Evolutionary conservation across 2,329 filamentous ascomycete genomes (phyloP), one percentile per base, ranked within the genome.

Genomic region (Tolypocladium paradoxum): DNA sequence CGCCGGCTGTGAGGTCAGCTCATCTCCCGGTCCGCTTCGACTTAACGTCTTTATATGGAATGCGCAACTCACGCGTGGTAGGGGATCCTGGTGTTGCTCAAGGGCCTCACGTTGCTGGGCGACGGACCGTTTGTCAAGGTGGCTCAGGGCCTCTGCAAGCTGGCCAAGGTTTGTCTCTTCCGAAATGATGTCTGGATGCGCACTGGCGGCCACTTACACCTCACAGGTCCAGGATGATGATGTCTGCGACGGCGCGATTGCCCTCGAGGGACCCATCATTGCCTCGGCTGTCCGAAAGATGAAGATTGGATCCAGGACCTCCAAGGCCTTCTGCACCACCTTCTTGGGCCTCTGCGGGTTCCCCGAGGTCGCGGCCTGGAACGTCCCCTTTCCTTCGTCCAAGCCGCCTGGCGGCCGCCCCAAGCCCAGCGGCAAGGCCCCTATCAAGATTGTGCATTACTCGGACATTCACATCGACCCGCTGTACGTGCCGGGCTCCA

Each of bases 391-490:
- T 48, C 74, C 77, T 14, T 66, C 67, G 7, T 59, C 69, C 8
- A 73, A 74, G 55, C 68, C 72, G 8, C 53, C 63, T 18, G 59
- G 60, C 18, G 59, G 54, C 16, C 70, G 74, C 16, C 70, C 73
- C 18, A 43, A 53, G 1, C 67, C 75, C 2, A 78, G 74, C 50
- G 71, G 73, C 3, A 63, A 73, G 61, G 58, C 66, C 6, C 75
- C 78, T 6, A 61, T 82, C 57, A 74, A 76, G 57, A 69, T 84
- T 5, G 77, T 82, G 27, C 81, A 84, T 60, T 78, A 78, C 62
- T 81, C 77, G 14, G 81, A 84, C 57, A 78, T 81, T 43, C 81
- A 83, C 54, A 67, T 83, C 51, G 80, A 84, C 56, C 74, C 73
- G 6, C 68, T 73, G 12, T 84, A 84, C 61, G 71, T 72, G 27